A percentile compares a stretch with the other conserved stretches of the same genome.
Evolutionary conservation across 441 rosid genomes (phyloP).

Genomic region (Viola pubescens): DNA sequence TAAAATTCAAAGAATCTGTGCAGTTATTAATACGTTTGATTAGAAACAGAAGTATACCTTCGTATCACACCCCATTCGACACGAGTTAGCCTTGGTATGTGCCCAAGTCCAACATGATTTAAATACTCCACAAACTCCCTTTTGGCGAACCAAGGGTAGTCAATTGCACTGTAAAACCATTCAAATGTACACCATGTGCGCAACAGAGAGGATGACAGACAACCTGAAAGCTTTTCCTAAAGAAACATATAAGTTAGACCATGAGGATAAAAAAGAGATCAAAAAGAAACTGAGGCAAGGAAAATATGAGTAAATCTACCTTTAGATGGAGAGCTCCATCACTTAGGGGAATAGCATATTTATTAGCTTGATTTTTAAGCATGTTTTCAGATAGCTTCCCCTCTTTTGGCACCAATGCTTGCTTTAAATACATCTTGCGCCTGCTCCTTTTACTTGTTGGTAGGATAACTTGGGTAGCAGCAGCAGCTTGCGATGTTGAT

Average conservation of each 20-base stretch:
- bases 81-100: conserved; percentile 85
- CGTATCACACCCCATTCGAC: conserved; percentile 98
- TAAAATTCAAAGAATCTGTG: neutral
- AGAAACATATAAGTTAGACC: conserved; percentile 13
- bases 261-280: neutral
- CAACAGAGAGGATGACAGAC: conserved; percentile 55
- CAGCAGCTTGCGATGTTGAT: conserved; percentile 41
- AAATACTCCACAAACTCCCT: conserved; percentile 87
- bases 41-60: conserved; percentile 39
- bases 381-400: conserved; percentile 33
- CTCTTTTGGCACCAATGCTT: conserved; percentile 31
- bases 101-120: conserved; percentile 89
- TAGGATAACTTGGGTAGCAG: conserved; percentile 29
- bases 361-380: conserved; percentile 27
- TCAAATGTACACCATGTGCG: conserved; percentile 88
- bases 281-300: conserved; percentile 2
- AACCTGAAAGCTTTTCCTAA: conserved; percentile 63
- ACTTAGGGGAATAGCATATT: conserved; percentile 20
- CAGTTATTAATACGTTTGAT: neutral
- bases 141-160: conserved; percentile 97
- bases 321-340: conserved; percentile 32
- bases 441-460: conserved; percentile 45
- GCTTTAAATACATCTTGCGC: conserved; percentile 55
- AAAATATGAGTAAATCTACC: conserved; percentile 32
- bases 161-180: conserved; percentile 98